Evolutionary conservation across 1,139 yeast genomes (phyloP), one percentile per base, ranked within the genome.

Genomic region (Torulaspora pretoriensis): DNA sequence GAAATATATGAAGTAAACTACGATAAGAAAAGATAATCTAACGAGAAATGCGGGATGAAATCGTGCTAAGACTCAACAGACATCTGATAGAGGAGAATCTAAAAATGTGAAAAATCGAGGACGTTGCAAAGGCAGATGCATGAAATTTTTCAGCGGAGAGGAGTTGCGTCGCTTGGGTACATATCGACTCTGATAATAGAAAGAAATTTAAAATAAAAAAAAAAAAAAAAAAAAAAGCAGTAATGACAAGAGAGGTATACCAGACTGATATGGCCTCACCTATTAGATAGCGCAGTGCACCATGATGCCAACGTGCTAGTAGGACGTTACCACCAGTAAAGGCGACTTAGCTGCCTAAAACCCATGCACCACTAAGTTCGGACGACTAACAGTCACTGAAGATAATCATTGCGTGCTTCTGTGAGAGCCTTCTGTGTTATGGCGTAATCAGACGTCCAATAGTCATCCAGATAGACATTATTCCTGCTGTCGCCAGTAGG

Each of bases 361-460:
- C 42, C 42, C 42, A 32, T 30, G 12, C 42, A 38, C 37, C 42
- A 17, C 37, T 3, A 3, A 2, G 5, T 28, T 3, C 8, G 2
- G 22, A 4, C 3, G 8, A 3, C n/a, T 3, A 35, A 29, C 40
- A 36, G 40, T 36, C 41, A 29, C 30, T 19, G n/a, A 23, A 39
- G 19, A 24, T 22, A 13, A 13, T 23, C 17, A 13, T n/a, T 22
- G 31, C 35, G 41, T n/a, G 25, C n/a, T 2, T 14, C 25, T 7
- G 24, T 16, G 6, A 55, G 46, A 3, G 60, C 56, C 16, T 40
- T 43, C 28, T 38, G 27, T 0, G 79, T 74, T 47, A 70, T 61
- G 27, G 62, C 60, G 61, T 69, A 77, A 53, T 79, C 83, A 7
- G 69, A 62, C 1, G 45, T 37, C 86, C 86, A 80, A 55, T 75